Percentiles rank a stretch among this genome's conserved stretches.
These are phyloP conservation scores for Escovopsis weberi DNA, from an alignment of 2,329 filamentous ascomycete species.

Conservation along the genomic window DNA sequence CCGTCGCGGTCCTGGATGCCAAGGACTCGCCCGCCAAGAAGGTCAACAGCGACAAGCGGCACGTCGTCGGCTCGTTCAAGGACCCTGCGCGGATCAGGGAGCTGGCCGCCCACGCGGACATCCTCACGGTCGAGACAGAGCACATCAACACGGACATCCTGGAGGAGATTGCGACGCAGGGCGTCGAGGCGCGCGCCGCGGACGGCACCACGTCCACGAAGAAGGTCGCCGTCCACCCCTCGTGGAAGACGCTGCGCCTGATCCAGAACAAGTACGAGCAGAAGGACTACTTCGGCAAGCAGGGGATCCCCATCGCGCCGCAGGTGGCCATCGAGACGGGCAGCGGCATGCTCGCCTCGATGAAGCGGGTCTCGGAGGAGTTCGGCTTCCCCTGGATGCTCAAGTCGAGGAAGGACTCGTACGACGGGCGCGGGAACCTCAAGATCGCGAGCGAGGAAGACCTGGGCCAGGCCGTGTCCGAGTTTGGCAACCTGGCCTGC, in stretches of 20 bases:
- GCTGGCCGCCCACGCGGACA: constrained; percentile 62
- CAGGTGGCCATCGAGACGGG: constrained; percentile 48
- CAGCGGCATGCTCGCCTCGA: constrained; percentile 40
- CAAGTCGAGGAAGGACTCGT: constrained; percentile 79
- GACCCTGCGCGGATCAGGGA: constrained; percentile 64
- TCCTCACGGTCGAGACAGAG: constrained; percentile 89
- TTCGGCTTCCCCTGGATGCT: constrained; percentile 84
- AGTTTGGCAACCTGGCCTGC: constrained; percentile 54
- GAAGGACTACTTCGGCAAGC: constrained; percentile 60
- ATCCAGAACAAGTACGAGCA: constrained; percentile 93
- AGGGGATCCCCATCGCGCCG: constrained; percentile 57
- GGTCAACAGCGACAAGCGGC: constrained; percentile 57
- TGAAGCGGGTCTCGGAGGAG: constrained; percentile 46
- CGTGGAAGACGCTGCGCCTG: constrained; percentile 70
- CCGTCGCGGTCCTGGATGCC: constrained; percentile 66
- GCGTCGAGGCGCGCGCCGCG: constrained; percentile 34
- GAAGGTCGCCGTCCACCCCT: constrained; percentile 56
- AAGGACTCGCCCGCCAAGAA: constrained; percentile 71
- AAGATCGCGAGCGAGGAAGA: constrained; percentile 31
- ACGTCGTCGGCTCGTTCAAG: constrained; percentile 80
- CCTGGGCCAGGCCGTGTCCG: constrained; percentile 48
- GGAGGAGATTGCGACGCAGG: constrained; percentile 59
- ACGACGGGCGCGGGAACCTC: constrained; percentile 69
- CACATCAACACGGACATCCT: constrained; percentile 84
- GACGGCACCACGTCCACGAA: constrained; percentile 15